These are phyloP conservation scores for Cryptosporidium canis DNA, from an alignment of 169 alveolate genomes.

Conservation along the genomic window DNA sequence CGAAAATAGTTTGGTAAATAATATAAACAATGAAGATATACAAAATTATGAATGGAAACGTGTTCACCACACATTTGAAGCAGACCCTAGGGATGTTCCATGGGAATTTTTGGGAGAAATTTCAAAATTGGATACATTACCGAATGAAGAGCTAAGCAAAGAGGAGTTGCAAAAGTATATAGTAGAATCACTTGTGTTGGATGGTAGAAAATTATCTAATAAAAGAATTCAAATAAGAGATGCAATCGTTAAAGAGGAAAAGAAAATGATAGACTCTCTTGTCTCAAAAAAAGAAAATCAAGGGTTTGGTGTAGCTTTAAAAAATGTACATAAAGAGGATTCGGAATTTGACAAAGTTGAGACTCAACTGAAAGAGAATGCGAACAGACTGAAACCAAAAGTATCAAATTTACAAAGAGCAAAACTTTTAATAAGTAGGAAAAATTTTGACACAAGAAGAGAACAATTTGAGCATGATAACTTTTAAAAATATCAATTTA, in stretches of 20 bases:
- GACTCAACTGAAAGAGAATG: background rate
- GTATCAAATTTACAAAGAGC: background rate
- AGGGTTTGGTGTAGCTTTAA: background rate
- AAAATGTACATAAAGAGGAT: background rate
- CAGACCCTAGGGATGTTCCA: constrained; percentile 62
- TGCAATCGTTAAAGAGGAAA: background rate
- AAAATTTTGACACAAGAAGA: constrained; percentile 54
- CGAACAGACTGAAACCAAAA: background rate
- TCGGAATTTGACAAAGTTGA: background rate
- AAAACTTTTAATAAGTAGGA: constrained; percentile 19
- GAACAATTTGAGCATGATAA: constrained; percentile 55
- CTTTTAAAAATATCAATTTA: no score
- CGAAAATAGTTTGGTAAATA: constrained; percentile 4
- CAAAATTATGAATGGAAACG: background rate
- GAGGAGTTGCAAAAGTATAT: constrained; percentile 48
- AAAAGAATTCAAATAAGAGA: background rate
- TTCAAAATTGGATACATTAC: constrained; percentile 6
- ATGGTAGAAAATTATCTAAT: constrained; percentile 4
- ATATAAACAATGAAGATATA: background rate
- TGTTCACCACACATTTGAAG: constrained; percentile 40
- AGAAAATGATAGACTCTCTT: background rate
- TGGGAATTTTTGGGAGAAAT: constrained; percentile 64
- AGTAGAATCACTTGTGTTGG: constrained; percentile 29
- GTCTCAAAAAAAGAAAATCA: background rate
- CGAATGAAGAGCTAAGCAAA: constrained; percentile 5